Evolutionary conservation across 2,329 filamentous ascomycete genomes (phyloP).

Genomic region (Orbilia blumenaviensis): DNA sequence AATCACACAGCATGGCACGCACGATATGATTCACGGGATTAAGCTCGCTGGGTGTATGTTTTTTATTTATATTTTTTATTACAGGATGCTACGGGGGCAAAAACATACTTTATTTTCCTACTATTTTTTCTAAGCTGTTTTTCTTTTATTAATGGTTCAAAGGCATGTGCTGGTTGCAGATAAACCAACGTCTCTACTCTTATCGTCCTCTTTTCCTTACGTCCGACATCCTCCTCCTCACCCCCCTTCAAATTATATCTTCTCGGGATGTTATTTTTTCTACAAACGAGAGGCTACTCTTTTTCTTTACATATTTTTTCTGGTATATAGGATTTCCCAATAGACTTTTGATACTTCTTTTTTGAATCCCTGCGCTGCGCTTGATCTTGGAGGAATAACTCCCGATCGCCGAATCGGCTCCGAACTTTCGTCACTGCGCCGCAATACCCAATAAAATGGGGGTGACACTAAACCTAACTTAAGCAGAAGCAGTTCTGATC

Average conservation of each 20-base stretch:
- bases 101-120: background rate
- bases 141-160: conserved; percentile 5
- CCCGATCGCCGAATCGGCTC: background rate
- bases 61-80: conserved; percentile 11
- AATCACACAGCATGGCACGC: conserved; percentile 25
- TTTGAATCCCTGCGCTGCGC: background rate
- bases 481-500: no score
- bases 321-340: conserved; percentile 46
- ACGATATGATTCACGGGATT: conserved; percentile 16
- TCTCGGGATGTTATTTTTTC: background rate
- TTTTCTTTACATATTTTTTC: conserved; percentile 9
- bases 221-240: no score
- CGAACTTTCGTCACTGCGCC: background rate
- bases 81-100: conserved; percentile 27
- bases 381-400: background rate
- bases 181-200: conserved; percentile 52
- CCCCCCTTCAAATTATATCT: no score
- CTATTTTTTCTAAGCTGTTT: background rate
- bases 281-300: background rate
- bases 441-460: background rate
- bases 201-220: conserved; percentile 24
- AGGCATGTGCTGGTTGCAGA: conserved; percentile 29
- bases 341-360: conserved; percentile 14
- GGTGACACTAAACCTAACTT: no score
- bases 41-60: conserved; percentile 18